Evolutionary conservation across 2,329 filamentous ascomycete genomes (phyloP), one percentile per base, ranked within the genome.

Genomic region (Colletotrichum plurivorum): DNA sequence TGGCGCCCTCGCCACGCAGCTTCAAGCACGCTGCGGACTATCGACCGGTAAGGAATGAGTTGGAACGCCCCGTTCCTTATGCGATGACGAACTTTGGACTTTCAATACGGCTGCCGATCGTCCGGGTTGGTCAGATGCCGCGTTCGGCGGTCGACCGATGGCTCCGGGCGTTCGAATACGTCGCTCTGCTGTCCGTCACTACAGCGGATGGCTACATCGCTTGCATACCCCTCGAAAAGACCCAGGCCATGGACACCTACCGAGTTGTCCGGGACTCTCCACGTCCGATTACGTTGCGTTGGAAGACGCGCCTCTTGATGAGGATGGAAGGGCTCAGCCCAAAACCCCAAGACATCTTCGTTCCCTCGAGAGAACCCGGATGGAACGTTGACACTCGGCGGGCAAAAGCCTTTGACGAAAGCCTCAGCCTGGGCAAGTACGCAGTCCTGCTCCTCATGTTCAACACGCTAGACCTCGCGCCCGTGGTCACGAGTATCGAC

Each of bases 71-170:
- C 4, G 39, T 57, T 3, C 67, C 67, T 0, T 70, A 70, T 18
- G 63, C 56, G 1, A 70, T 70, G 67, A 70, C 67, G 8, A 70
- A 70, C 12, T 70, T 67, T 13, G 67, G 67, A 1, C 57, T 70
- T 16, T 68, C 63, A 7, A 68, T 70, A 6, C 56, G 57, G 16
- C 58, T 68, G 12, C 48, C 57, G 3, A 36, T 70, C 6, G 20
- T 70, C 5, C 49, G 55, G 0, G 41, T 63, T 5, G 36, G 62
- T 22, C 3, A 46, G 6, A 12, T 66, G 13, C 62, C 62, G 1
- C 45, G 45, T 6, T 60, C 56, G 1, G 46, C 36, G 2, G 16
- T 49, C 1, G 18, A 1, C 13, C 1, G 16, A 6, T 53, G 62
- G 27, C 63, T 69, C 7, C 55, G 49, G 1, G 16, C 62, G 0